Conservation (phyloP, 2,329 filamentous ascomycete genomes). For the Colletotrichum filicis region DNA sequence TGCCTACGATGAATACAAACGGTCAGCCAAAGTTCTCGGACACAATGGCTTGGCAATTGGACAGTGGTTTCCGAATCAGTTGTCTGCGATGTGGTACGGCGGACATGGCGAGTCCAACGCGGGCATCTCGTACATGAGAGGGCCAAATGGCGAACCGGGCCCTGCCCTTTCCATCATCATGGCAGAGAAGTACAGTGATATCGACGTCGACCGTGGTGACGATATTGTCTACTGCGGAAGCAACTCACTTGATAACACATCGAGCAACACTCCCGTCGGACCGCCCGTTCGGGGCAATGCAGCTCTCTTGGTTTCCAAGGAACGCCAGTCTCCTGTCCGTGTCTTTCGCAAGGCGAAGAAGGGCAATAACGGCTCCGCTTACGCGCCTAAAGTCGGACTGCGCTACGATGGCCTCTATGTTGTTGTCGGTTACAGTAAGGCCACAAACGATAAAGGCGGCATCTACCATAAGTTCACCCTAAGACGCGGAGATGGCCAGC, state of each 20-base stretch:
- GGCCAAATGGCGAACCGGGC: conserved; percentile 43
- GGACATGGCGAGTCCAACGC: conserved; percentile 60
- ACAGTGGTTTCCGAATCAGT: conserved; percentile 65
- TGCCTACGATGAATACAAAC: neutral
- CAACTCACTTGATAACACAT: conserved; percentile 34
- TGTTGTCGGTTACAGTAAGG: neutral
- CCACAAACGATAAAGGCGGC: conserved; percentile 37
- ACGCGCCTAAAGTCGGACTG: conserved; percentile 41
- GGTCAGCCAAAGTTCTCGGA: conserved; percentile 34
- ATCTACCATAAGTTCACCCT: conserved; percentile 29
- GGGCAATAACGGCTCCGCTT: neutral
- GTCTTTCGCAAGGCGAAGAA: conserved; percentile 42
- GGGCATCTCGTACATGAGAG: conserved; percentile 61
- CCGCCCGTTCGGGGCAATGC: conserved; percentile 28
- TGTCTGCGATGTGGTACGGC: conserved; percentile 61
- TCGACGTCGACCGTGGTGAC: conserved; percentile 42
- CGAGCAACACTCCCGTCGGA: conserved; percentile 13
- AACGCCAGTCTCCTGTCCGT: conserved; percentile 37
- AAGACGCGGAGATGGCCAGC: neutral
- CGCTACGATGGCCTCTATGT: conserved; percentile 49
- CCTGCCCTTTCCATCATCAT: conserved; percentile 65
- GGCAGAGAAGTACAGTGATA: conserved; percentile 44
- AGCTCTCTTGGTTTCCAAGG: conserved; percentile 37
- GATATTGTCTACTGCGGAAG: conserved; percentile 42
- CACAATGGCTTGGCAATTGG: conserved; percentile 49